Evolutionary conservation across 352 stramenopile genomes (phyloP).

Genomic region (Phytophthora capsici): DNA sequence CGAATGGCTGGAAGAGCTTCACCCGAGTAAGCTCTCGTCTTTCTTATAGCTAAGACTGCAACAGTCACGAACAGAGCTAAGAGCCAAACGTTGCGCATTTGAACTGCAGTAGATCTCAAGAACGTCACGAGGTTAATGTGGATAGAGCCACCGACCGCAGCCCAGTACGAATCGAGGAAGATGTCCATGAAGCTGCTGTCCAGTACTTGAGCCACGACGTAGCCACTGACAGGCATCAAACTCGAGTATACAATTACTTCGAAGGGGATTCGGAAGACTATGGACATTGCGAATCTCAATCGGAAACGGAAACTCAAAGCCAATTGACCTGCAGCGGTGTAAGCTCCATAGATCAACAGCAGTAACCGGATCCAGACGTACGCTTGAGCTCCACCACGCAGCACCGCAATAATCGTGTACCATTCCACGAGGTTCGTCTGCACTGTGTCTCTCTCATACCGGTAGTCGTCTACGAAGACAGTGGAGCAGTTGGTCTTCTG

Average conservation of each 20-base stretch:
- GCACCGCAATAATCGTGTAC: constrained; percentile 25
- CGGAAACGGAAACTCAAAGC: no score
- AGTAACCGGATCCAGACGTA: constrained; percentile 61
- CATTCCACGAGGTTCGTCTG: constrained; percentile 45
- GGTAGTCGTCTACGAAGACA: constrained; percentile 56
- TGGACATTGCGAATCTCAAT: constrained; percentile 15
- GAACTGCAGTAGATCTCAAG: constrained; percentile 34
- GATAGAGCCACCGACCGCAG: constrained; percentile 22
- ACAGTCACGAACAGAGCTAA: constrained; percentile 43
- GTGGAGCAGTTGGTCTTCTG: constrained; percentile 27
- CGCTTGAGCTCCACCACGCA: constrained; percentile 44
- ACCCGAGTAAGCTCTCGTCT: not conserved
- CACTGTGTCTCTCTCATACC: constrained; percentile 54
- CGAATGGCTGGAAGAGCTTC: constrained; percentile 37
- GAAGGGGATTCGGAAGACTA: constrained; percentile 52
- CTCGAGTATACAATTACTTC: constrained; percentile 63
- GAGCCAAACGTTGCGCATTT: constrained; percentile 61
- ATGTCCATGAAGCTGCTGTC: constrained; percentile 50
- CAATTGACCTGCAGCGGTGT: not conserved
- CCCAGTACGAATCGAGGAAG: constrained; percentile 48
- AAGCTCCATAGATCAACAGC: constrained; percentile 25
- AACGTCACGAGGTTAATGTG: constrained; percentile 40
- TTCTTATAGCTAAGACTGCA: constrained; percentile 18
- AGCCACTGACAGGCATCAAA: constrained; percentile 45
- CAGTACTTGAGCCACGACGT: constrained; percentile 45